Conservation (phyloP, 192 early-diverging fungal species). For the Cetraspora pellucida region DNA sequence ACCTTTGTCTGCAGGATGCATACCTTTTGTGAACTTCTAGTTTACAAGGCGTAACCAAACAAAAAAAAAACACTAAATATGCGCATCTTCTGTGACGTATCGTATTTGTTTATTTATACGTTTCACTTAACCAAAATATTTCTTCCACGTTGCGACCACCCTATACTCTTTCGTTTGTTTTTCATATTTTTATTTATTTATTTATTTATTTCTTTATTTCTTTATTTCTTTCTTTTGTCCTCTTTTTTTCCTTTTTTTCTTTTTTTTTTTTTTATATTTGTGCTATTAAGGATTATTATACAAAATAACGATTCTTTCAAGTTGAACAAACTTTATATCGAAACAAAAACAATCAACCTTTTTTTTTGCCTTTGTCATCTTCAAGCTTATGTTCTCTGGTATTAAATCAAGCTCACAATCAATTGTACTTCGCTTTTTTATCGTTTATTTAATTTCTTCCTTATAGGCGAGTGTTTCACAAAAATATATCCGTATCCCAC, state of each 20-base stretch:
- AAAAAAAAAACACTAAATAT: slow-evolving; percentile 20
- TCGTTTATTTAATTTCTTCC: not conserved
- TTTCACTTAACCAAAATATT: not conserved
- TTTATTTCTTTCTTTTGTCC: not conserved
- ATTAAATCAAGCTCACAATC: too few species aligned
- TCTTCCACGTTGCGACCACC: not conserved
- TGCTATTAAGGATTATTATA: too few species aligned
- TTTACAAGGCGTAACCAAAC: slow-evolving; percentile 8
- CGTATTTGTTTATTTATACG: not conserved
- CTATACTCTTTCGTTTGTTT: not conserved
- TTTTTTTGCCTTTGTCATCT: too few species aligned
- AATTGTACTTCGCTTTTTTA: not conserved
- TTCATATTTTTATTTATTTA: not conserved
- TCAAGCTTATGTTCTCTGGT: too few species aligned
- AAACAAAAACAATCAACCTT: too few species aligned
- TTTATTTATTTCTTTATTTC: not conserved
- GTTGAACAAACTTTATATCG: too few species aligned
- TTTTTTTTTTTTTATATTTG: too few species aligned
- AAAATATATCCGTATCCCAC: not conserved
- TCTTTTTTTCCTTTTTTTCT: too few species aligned
- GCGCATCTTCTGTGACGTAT: not conserved
- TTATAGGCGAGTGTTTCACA: not conserved
- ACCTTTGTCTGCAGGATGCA: not conserved
- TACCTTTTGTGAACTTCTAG: not conserved
- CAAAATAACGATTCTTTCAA: too few species aligned